Base-by-base conservation (phyloP, 305 asterid genomes). In the Solanum hybrid region DNA sequence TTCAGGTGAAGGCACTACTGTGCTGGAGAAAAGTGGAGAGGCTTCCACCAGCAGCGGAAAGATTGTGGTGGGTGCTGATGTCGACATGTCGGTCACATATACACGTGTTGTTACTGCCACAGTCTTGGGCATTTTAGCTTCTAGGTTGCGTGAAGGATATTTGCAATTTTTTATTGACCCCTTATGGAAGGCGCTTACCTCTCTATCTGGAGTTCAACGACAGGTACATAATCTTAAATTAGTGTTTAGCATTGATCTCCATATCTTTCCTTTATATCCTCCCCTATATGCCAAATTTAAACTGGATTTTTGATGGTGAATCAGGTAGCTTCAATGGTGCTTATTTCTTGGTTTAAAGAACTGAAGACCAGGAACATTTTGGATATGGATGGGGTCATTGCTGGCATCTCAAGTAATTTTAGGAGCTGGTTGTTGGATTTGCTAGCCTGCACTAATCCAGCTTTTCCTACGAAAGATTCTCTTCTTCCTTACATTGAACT, bases 311-410 rank as follows among this genome's bases (percentile, higher is more conserved):
- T 88, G 36, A 82, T 92, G 80, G 79, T 91, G 87, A 70, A 79
- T 89, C 95, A 97, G 99, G 99, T 97, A 93, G 98, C 97, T 89
- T 95, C 99, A 5, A 90, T 97, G 98, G 94, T 97, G 38, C 95
- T 97, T 73, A 94, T 96, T 90, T 95, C 99, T 89, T 97, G 99
- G 99, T 97, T 95, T 92, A 97, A 96, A 93, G 98, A 95, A 93
- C 91, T 94, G 92, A 96, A 93, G 89, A 31, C 24, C 79, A 89
- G 86, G 79, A 92, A 90, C 88, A 27, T 90, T 83, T 87, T 92
- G 51, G 92, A 91, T 91, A 90, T 94, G 13, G 94, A 92, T 89
- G 98, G 93, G 92, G 92, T 91, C 89, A 85, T 93, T 87, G 88
- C 93, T 89, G 93, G 92, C 90, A 90, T 94, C 93, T 94, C 96